These are phyloP conservation scores for Exserohilum turcica DNA, from an alignment of 2,329 filamentous ascomycete genomes.

Conservation along the genomic window DNA sequence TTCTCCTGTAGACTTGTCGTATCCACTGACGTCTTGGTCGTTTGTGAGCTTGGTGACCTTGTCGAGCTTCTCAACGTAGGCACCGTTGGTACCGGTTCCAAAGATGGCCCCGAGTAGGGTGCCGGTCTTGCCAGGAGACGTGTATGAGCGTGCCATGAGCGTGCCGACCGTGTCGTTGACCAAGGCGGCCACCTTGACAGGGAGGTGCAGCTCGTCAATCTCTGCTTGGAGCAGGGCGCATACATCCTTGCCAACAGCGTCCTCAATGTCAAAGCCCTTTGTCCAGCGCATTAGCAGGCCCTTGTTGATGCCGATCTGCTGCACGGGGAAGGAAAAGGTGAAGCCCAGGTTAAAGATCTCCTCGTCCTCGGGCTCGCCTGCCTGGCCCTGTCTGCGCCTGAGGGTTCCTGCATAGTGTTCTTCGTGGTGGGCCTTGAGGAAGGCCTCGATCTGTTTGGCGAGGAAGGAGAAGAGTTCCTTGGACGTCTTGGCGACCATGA, in stretches of 20 bases:
- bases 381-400: constrained; percentile 66
- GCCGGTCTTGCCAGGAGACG: constrained; percentile 81
- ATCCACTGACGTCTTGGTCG: constrained; percentile 58
- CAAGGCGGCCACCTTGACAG: constrained; percentile 91
- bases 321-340: constrained; percentile 96
- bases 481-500: constrained; percentile 88
- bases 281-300: constrained; percentile 96
- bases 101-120: constrained; percentile 96
- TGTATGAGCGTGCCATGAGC: constrained; percentile 96
- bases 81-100: constrained; percentile 95
- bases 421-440: constrained; percentile 83
- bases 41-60: constrained; percentile 77
- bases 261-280: constrained; percentile 97
- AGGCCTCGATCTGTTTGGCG: constrained; percentile 87
- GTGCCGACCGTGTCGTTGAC: constrained; percentile 98
- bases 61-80: constrained; percentile 89
- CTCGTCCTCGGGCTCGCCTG: constrained; percentile 65
- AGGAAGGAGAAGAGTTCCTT: constrained; percentile 90
- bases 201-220: constrained; percentile 83
- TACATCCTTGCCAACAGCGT: constrained; percentile 92
- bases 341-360: constrained; percentile 94
- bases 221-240: constrained; percentile 87
- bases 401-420: constrained; percentile 80
- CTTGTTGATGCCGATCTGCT: constrained; percentile 94
- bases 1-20: constrained; percentile 79